phyloP scores from a whole-genome alignment of 208 protist genomes.

The Phytomonas francai region DNA sequence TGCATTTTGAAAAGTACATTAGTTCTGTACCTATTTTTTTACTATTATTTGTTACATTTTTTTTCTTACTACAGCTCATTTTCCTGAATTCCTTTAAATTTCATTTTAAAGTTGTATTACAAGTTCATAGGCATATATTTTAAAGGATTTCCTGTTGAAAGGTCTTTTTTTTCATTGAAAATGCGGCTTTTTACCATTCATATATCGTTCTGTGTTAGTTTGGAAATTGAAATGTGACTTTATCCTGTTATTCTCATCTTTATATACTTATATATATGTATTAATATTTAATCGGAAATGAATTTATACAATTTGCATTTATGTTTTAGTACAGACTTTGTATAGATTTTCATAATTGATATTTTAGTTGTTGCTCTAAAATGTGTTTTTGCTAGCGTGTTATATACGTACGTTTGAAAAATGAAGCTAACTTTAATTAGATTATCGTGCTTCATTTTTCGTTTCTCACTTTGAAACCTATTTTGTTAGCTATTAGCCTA shows the following conservation, averaged over 20 bases:
- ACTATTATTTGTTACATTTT: conserved; percentile 9
- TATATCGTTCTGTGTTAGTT: no score
- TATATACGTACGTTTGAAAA: background rate
- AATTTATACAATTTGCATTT: background rate
- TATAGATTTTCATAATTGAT: background rate
- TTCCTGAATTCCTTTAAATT: conserved; percentile 1
- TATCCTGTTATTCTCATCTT: background rate
- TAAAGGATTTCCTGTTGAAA: background rate
- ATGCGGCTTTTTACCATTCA: no score
- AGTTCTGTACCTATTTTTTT: conserved; percentile 13
- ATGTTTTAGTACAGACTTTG: background rate
- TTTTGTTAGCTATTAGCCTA: background rate
- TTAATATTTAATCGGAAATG: conserved; percentile 4
- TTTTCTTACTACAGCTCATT: conserved; percentile 2
- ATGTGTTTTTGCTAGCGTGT: background rate
- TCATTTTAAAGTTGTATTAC: conserved; percentile 1
- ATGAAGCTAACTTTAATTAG: background rate
- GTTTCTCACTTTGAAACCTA: background rate
- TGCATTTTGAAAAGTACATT: background rate
- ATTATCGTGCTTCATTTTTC: background rate
- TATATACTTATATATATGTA: background rate
- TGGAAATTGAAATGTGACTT: background rate
- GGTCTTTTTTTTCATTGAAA: no score
- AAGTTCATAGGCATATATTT: background rate
- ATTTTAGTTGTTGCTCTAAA: conserved; percentile 2